Evolutionary conservation across 257 asterid species (phyloP), one percentile per base, ranked within the genome.

Genomic region (Solanum gandarillasii): DNA sequence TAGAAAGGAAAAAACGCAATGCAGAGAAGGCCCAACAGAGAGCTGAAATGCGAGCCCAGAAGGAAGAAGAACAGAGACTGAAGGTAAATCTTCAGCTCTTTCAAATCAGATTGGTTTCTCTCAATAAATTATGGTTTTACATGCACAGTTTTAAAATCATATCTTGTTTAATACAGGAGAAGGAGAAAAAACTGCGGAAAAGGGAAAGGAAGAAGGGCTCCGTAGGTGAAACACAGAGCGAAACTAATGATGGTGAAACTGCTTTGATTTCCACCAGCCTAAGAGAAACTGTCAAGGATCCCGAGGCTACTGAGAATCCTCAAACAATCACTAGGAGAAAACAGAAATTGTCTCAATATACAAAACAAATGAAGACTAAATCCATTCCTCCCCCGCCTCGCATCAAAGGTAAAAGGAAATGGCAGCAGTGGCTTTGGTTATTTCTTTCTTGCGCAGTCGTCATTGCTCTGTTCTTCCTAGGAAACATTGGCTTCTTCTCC

Each of bases 401-500:
- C 48, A 95, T 91, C 93, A 91, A 95, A 87, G 91, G 91, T 88
- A 94, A 90, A 94, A 97, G 88, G 86, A 95, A 88, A 78, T 71
- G 92, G 91, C 98, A 94, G 96, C 99, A 96, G 89, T 96, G 98
- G 98, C 83, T 94, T 89, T 95, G 98, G 98, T 91, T 94, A 31
- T 90, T 83, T 11, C 2, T 93, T 72, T 86, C 96, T 52, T 87
- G 94, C 91, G 0, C 90, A 6, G 27, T 91, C 10, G 94, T 96
- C 65, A 18, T 97, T 27, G 70, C 86, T 87, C 89, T 96, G 13
- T 95, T 96, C 92, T 93, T 94, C 90, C 88, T 96, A 84, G 99
- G 99, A 83, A 96, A 97, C 88, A 87, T 94, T 6, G 96, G 99
- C 21, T 86, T 94, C 73, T 96, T 95, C 87, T 82, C 94, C 83